Percentiles rank a stretch among this genome's conserved stretches.
These are phyloP conservation scores for Alternaria triticina DNA, from an alignment of 2,329 filamentous ascomycete species.

Conservation along the genomic window DNA sequence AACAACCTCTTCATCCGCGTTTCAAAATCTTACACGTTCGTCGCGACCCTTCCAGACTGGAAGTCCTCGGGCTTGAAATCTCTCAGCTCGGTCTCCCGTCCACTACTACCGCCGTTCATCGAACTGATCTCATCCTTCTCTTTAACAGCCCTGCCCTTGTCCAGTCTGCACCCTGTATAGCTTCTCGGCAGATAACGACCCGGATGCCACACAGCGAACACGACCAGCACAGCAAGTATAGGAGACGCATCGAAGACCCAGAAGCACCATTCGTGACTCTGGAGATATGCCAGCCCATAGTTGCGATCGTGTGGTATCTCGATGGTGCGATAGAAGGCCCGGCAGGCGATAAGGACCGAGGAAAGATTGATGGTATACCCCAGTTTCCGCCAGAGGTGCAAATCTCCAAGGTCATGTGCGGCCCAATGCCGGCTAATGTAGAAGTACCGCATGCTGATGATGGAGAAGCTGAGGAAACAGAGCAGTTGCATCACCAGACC, in stretches of 20 bases:
- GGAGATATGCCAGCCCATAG: conserved; percentile 57
- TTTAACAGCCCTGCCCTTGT: conserved; percentile 38
- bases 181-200: conserved; percentile 40
- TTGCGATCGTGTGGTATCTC: conserved; percentile 58
- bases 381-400: conserved; percentile 45
- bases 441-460: conserved; percentile 45
- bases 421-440: conserved; percentile 40
- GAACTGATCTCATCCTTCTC: conserved; percentile 42
- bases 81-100: conserved; percentile 18
- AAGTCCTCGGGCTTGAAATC: conserved; percentile 37
- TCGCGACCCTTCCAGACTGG: conserved; percentile 4
- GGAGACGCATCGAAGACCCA: conserved; percentile 60
- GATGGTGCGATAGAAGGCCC: conserved; percentile 61
- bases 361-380: conserved; percentile 44
- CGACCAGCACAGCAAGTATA: conserved; percentile 55
- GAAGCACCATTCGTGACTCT: conserved; percentile 60
- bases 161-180: conserved; percentile 37
- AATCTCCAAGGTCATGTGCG: conserved; percentile 42
- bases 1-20: background rate
- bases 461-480: conserved; percentile 59
- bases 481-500: conserved; percentile 59
- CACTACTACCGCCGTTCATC: conserved; percentile 12
- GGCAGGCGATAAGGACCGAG: conserved; percentile 49
- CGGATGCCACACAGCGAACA: conserved; percentile 60
- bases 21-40: conserved; percentile 3